A percentile compares a stretch with the other conserved stretches of the same genome.
Conservation (phyloP, 306 rosid genomes). For the Lagenaria siceraria region DNA sequence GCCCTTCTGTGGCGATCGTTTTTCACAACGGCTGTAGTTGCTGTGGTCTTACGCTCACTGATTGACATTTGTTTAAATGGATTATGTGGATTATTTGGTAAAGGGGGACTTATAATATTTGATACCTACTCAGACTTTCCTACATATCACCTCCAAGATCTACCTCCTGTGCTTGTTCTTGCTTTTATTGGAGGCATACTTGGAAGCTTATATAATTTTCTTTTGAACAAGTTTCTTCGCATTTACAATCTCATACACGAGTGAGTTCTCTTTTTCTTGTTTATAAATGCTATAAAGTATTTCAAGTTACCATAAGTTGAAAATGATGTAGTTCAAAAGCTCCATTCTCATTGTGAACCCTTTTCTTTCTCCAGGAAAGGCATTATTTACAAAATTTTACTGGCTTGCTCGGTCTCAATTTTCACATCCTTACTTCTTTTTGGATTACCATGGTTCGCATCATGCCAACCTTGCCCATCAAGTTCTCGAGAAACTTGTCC, state of each 20-base stretch:
- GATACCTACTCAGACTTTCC: constrained; percentile 56
- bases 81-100: constrained; percentile 87
- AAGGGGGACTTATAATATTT: constrained; percentile 91
- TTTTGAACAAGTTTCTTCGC: constrained; percentile 60
- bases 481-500: constrained; percentile 77
- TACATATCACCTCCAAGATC: constrained; percentile 59
- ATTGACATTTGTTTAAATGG: constrained; percentile 79
- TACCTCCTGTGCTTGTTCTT: constrained; percentile 68
- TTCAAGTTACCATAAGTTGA: background rate
- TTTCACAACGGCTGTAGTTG: constrained; percentile 81
- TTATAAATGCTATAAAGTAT: background rate
- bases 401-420: constrained; percentile 61
- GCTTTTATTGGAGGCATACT: constrained; percentile 75
- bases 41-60: constrained; percentile 68
- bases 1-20: constrained; percentile 96
- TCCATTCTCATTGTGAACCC: constrained; percentile 10
- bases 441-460: constrained; percentile 81
- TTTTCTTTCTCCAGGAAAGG: constrained; percentile 52
- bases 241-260: constrained; percentile 55
- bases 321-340: constrained; percentile 1
- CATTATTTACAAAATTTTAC: constrained; percentile 40
- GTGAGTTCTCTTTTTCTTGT: constrained; percentile 32
- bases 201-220: constrained; percentile 69
- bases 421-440: constrained; percentile 85
- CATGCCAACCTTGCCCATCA: constrained; percentile 70